These are phyloP conservation scores for Fusarium pseudonygamai DNA, from an alignment of 2,329 filamentous ascomycete genomes.

Conservation along the genomic window DNA sequence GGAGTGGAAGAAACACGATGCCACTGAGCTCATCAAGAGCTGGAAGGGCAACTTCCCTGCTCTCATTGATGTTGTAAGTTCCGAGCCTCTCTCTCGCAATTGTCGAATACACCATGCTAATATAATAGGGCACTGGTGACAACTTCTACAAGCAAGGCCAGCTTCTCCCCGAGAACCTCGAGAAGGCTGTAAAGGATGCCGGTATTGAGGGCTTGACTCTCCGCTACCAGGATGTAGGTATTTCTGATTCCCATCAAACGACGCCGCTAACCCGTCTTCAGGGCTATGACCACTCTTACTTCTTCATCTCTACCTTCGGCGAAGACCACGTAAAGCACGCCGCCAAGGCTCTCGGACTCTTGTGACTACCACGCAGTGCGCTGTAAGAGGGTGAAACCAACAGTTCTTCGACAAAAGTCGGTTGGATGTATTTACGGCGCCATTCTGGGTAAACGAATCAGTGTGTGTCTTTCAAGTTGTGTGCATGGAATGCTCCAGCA, in stretches of 20 bases:
- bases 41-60: constrained; percentile 78
- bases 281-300: constrained; percentile 98
- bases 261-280: constrained; percentile 43
- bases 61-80: constrained; percentile 84
- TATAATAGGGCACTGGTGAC: constrained; percentile 80
- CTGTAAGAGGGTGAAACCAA: constrained; percentile 33
- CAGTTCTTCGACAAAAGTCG: constrained; percentile 11
- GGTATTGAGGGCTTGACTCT: constrained; percentile 78
- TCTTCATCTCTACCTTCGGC: constrained; percentile 90
- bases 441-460: neutral
- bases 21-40: constrained; percentile 84
- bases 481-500: constrained; percentile 4
- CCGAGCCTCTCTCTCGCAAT: neutral
- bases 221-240: constrained; percentile 78
- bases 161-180: constrained; percentile 92
- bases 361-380: constrained; percentile 43
- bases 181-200: constrained; percentile 78
- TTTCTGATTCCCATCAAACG: neutral
- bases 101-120: neutral
- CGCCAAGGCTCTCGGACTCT: constrained; percentile 76
- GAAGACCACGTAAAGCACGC: constrained; percentile 92
- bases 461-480: neutral
- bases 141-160: constrained; percentile 97
- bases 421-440: constrained; percentile 22
- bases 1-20: constrained; percentile 89